Percentiles rank a stretch among this genome's conserved stretches.
Evolutionary conservation across 768 basidiomycete genomes (phyloP).

Genomic region (Neoboletus subvelutipes): DNA sequence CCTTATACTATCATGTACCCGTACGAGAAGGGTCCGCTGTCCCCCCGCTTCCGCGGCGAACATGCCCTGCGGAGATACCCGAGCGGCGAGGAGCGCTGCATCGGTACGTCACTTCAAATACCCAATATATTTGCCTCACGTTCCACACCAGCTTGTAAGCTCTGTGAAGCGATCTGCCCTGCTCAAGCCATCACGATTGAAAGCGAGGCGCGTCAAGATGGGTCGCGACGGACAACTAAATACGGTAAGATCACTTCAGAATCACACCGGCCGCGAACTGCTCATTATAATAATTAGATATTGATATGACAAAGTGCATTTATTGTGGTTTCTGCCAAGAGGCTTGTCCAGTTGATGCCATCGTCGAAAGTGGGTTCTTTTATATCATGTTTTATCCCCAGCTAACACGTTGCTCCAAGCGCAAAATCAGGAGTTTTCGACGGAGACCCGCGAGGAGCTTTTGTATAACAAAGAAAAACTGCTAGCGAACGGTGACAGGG

Average conservation of each 20-base stretch:
- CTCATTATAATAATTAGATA: slow-evolving; percentile 52
- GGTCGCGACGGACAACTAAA: slow-evolving; percentile 94
- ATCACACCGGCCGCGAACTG: background rate
- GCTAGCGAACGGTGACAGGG: slow-evolving; percentile 91
- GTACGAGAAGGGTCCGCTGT: slow-evolving; percentile 96
- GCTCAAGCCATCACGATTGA: slow-evolving; percentile 99
- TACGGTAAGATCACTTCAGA: slow-evolving; percentile 60
- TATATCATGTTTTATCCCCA: slow-evolving; percentile 8
- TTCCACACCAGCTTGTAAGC: slow-evolving; percentile 78
- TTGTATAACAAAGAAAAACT: slow-evolving; percentile 99
- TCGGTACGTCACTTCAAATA: slow-evolving; percentile 58
- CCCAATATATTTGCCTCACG: slow-evolving; percentile 6
- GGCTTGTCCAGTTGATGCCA: slow-evolving; percentile 98
- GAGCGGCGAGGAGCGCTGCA: slow-evolving; percentile 97
- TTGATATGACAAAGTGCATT: slow-evolving; percentile 99
- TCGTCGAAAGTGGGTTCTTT: slow-evolving; percentile 85
- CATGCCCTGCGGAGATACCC: slow-evolving; percentile 96
- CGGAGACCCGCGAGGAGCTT: slow-evolving; percentile 96
- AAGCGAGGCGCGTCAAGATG: slow-evolving; percentile 93
- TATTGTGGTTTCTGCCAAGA: slow-evolving; percentile 99
- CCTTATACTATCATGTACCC: slow-evolving; percentile 99
- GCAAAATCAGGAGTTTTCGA: slow-evolving; percentile 96
- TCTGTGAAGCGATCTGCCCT: slow-evolving; percentile 99
- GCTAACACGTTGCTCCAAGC: slow-evolving; percentile 46
- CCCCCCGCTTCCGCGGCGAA: slow-evolving; percentile 97